phyloP scores from a whole-genome alignment of 2,329 filamentous ascomycete genomes.

The Neonectria hederae region DNA sequence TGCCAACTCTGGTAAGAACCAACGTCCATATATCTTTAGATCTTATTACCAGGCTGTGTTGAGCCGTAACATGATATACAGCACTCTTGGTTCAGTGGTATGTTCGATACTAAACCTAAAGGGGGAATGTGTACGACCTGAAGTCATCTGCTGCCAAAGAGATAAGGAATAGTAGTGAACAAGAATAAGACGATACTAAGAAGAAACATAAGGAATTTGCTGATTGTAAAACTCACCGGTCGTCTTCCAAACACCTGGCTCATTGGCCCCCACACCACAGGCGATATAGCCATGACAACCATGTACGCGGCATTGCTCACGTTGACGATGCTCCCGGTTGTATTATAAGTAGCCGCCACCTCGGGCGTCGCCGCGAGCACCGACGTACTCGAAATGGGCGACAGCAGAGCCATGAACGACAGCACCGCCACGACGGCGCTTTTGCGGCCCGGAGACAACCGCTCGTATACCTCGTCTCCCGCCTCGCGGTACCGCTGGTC shows the following conservation, averaged over 20 bases:
- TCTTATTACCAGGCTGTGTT: not conserved
- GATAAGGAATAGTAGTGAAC: not conserved
- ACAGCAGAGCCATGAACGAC: slow-evolving; percentile 79
- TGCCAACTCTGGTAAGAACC: not conserved
- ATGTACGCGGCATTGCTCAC: slow-evolving; percentile 80
- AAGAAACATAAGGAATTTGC: not conserved
- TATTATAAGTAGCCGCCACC: slow-evolving; percentile 71
- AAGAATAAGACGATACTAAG: not conserved
- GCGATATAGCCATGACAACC: slow-evolving; percentile 75
- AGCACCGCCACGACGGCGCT: slow-evolving; percentile 72
- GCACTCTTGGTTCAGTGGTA: not conserved
- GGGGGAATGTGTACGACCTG: not conserved
- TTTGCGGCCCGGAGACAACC: slow-evolving; percentile 70
- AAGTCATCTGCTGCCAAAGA: not conserved
- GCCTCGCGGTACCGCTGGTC: slow-evolving; percentile 38
- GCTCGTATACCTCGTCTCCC: slow-evolving; percentile 69
- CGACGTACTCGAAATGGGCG: slow-evolving; percentile 78
- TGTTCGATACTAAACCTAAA: not conserved
- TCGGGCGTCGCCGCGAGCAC: slow-evolving; percentile 79
- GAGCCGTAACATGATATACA: not conserved
- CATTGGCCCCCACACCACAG: slow-evolving; percentile 77
- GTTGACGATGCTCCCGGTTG: slow-evolving; percentile 75
- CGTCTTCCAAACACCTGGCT: slow-evolving; percentile 71
- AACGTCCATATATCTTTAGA: not conserved
- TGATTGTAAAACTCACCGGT: slow-evolving; percentile 54